phyloP scores from a whole-genome alignment of 805 yeast genomes.

The Candida incommunis region DNA sequence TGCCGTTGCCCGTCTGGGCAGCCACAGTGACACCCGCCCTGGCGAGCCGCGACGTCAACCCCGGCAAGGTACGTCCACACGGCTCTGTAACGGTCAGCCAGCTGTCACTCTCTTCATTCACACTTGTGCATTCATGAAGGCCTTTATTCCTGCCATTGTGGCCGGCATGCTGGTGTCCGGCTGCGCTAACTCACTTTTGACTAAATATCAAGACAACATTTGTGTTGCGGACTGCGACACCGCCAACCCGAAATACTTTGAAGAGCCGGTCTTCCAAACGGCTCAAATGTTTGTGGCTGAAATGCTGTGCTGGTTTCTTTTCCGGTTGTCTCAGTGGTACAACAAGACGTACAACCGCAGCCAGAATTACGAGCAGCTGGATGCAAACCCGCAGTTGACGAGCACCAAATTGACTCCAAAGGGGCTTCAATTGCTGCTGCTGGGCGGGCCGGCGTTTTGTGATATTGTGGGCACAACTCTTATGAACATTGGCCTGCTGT shows the following conservation, averaged over 20 bases:
- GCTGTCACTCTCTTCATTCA: too few species aligned
- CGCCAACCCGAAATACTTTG: conserved; percentile 38
- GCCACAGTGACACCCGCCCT: too few species aligned
- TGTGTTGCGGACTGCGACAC: conserved; percentile 44
- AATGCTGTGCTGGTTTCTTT: conserved; percentile 32
- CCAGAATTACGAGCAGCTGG: conserved; percentile 3
- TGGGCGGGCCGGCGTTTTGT: conserved; percentile 53
- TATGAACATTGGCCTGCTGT: conserved; percentile 59
- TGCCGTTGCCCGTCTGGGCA: too few species aligned
- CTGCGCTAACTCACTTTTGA: conserved; percentile 55
- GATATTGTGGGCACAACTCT: conserved; percentile 64
- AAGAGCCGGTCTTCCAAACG: conserved; percentile 70
- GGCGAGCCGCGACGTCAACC: too few species aligned
- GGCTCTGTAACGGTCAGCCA: too few species aligned
- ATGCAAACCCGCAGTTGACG: conserved; percentile 3
- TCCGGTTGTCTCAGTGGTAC: conserved; percentile 16
- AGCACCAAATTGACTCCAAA: conserved; percentile 6
- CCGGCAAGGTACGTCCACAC: too few species aligned
- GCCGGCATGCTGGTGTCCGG: conserved; percentile 55
- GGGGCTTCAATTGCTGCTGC: conserved; percentile 20
- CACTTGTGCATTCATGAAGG: too few species aligned
- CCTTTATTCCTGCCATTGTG: conserved; percentile 9
- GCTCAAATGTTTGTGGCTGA: conserved; percentile 76
- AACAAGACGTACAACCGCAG: not conserved
- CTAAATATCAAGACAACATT: conserved; percentile 65